Conservation (phyloP, 495 filamentous ascomycete species). For the Cenococcum geophilum region DNA sequence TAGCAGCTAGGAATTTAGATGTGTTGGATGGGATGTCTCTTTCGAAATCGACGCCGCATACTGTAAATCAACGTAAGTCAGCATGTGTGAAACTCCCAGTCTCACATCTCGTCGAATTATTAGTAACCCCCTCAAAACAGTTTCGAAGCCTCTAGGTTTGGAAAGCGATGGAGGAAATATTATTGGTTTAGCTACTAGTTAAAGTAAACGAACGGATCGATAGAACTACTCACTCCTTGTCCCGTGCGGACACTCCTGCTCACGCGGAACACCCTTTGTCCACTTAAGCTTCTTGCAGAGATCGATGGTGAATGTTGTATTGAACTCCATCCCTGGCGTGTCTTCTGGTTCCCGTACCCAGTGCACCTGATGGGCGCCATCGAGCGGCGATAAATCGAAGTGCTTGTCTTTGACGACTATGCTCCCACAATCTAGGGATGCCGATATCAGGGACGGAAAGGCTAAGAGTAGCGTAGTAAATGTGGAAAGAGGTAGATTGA, state of each 20-base stretch:
- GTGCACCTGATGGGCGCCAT: constrained; percentile 70
- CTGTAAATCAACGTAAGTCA: constrained; percentile 39
- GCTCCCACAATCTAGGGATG: constrained; percentile 57
- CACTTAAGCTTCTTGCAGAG: constrained; percentile 63
- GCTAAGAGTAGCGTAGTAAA: constrained; percentile 34
- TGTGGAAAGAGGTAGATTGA: background rate
- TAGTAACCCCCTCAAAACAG: background rate
- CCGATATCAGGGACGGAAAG: constrained; percentile 44
- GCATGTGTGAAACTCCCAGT: background rate
- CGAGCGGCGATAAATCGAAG: constrained; percentile 61
- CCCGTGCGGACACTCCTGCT: constrained; percentile 55
- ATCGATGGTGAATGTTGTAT: constrained; percentile 86
- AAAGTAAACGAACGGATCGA: background rate
- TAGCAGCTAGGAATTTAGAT: constrained; percentile 45
- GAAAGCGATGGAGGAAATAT: too few relatives aligned
- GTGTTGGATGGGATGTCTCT: constrained; percentile 41
- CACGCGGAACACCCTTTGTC: constrained; percentile 42
- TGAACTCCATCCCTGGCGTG: constrained; percentile 45
- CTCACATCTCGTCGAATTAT: background rate
- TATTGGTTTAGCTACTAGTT: background rate
- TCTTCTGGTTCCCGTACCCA: constrained; percentile 41
- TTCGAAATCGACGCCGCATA: constrained; percentile 68
- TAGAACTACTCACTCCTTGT: constrained; percentile 48
- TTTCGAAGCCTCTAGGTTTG: too few relatives aligned
- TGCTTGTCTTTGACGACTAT: constrained; percentile 50